Percentiles rank a stretch among this genome's conserved stretches.
Conservation (phyloP, 2,329 filamentous ascomycete species). For the Colletotrichum navitas region DNA sequence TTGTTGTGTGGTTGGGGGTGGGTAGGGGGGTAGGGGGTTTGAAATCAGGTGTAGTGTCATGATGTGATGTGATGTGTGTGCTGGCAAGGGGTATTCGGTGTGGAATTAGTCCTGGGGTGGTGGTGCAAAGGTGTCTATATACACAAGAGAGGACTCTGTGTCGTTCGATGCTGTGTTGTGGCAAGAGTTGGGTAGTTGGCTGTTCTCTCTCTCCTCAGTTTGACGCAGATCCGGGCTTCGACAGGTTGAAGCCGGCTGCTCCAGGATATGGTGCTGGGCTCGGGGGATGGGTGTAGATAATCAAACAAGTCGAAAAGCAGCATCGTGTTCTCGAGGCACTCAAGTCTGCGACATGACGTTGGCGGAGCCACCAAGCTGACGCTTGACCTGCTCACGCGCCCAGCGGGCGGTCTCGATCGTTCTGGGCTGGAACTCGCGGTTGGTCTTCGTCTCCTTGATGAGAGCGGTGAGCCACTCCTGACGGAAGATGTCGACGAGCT, state of each 20-base stretch:
- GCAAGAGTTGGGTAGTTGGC: conserved; percentile 34
- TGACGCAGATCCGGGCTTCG: conserved; percentile 40
- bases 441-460: conserved; percentile 91
- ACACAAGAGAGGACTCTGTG: conserved; percentile 41
- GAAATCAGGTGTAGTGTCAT: conserved; percentile 36
- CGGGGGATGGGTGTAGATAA: conserved; percentile 30
- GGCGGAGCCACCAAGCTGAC: conserved; percentile 74
- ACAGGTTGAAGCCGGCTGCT: conserved; percentile 39
- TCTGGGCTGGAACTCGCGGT: conserved; percentile 85
- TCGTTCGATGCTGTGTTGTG: conserved; percentile 42
- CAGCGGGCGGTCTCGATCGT: conserved; percentile 96
- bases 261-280: conserved; percentile 35
- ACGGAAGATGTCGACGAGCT: conserved; percentile 87
- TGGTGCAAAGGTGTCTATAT: conserved; percentile 43
- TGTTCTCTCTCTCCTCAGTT: conserved; percentile 40
- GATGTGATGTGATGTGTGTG: conserved; percentile 36
- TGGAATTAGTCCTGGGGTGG: conserved; percentile 40
- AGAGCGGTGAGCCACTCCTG: conserved; percentile 90
- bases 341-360: conserved; percentile 66
- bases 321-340: conserved; percentile 31
- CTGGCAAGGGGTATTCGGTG: conserved; percentile 41
- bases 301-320: conserved; percentile 38
- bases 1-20: not conserved
- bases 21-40: not conserved
- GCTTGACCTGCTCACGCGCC: conserved; percentile 97